Conservation (phyloP, 2,329 filamentous ascomycete species). For the Emergomyces pasteurianus region DNA sequence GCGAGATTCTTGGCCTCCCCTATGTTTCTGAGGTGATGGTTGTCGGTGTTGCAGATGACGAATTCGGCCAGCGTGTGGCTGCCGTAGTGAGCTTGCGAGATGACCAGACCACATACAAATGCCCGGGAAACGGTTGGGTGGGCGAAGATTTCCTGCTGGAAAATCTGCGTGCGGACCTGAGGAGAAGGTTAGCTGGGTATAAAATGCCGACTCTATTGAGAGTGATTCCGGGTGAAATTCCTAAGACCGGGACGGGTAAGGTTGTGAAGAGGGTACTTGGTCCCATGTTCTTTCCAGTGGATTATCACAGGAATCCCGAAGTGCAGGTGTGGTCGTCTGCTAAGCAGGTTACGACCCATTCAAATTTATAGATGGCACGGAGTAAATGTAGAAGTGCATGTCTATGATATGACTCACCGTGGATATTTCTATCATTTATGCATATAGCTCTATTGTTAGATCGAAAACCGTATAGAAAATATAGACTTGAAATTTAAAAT, state of each 20-base stretch:
- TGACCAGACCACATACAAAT: slow-evolving; percentile 7
- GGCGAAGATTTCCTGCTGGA: slow-evolving; percentile 4
- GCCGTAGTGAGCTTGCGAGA: slow-evolving; percentile 7
- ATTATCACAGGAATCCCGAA: slow-evolving; percentile 13
- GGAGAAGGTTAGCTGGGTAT: slow-evolving; percentile 7
- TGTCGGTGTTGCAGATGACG: slow-evolving; percentile 9
- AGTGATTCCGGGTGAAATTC: slow-evolving; percentile 33
- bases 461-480: too few species aligned
- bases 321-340: slow-evolving; percentile 16
- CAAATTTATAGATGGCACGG: background rate
- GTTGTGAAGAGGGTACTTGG: slow-evolving; percentile 40
- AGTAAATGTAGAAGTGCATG: background rate
- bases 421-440: background rate
- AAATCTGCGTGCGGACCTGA: slow-evolving; percentile 5
- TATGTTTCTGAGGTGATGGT: slow-evolving; percentile 13
- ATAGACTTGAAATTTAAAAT: too few species aligned
- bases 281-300: slow-evolving; percentile 25
- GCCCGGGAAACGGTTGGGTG: slow-evolving; percentile 2
- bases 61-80: slow-evolving; percentile 9
- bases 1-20: slow-evolving; percentile 10
- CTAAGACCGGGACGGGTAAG: slow-evolving; percentile 39
- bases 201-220: slow-evolving; percentile 11
- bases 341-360: slow-evolving; percentile 3
- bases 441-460: too few species aligned
- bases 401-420: background rate